These are phyloP conservation scores for Passalora sequoiae DNA, from an alignment of 2,329 filamentous ascomycete genomes.

Conservation along the genomic window DNA sequence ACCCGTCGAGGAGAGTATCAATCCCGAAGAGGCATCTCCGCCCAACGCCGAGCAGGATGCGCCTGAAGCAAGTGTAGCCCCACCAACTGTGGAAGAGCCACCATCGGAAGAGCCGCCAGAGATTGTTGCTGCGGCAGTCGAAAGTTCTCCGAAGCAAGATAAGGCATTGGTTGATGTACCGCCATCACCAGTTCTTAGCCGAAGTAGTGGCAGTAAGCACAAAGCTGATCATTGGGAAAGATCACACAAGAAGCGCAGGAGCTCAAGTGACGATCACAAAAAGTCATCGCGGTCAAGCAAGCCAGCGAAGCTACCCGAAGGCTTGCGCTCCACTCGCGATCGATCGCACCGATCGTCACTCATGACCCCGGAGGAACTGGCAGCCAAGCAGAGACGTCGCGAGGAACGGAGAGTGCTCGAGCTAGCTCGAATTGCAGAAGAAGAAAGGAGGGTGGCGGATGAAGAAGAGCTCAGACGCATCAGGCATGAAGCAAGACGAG, in stretches of 20 bases:
- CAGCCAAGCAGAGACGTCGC: slow-evolving; percentile 15
- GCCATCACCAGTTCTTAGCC: slow-evolving; percentile 23
- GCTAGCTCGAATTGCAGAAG: slow-evolving; percentile 20
- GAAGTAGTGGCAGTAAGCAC: slow-evolving; percentile 22
- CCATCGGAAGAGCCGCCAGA: not conserved
- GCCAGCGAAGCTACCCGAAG: slow-evolving; percentile 14
- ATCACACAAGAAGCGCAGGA: slow-evolving; percentile 12
- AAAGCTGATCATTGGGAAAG: slow-evolving; percentile 24
- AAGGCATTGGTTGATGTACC: slow-evolving; percentile 10
- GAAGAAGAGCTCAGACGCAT: slow-evolving; percentile 25
- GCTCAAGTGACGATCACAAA: slow-evolving; percentile 15
- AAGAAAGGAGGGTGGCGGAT: slow-evolving; percentile 21
- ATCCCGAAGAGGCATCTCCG: not conserved
- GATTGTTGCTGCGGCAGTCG: not conserved
- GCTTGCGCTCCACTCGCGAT: slow-evolving; percentile 8
- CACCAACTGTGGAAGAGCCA: not conserved
- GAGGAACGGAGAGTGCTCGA: slow-evolving; percentile 21
- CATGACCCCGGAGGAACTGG: slow-evolving; percentile 20
- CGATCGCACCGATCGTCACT: slow-evolving; percentile 14
- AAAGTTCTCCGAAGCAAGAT: not conserved
- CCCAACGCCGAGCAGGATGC: no score
- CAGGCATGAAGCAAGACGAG: slow-evolving; percentile 24
- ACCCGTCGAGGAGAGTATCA: no score
- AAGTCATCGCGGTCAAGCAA: slow-evolving; percentile 19
- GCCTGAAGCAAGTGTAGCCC: no score